Base-by-base conservation (phyloP, 371 early-diverging fungal species). In the Rhizopus stolonifer region DNA sequence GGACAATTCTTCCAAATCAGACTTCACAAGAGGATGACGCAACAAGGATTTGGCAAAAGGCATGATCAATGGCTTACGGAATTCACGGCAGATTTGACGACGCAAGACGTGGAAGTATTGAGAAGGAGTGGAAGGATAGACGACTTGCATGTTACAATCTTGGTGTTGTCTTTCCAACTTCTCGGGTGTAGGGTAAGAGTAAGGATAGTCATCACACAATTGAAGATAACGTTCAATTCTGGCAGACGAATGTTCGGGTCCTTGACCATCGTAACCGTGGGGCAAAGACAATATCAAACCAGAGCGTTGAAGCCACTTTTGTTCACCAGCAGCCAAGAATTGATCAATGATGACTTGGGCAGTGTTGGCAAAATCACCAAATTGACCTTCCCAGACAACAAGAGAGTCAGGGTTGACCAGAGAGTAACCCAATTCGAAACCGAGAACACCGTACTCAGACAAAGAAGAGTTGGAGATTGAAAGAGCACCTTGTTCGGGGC, bases 241-340 rank as follows among this genome's bases (percentile, higher is more conserved):
- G 32, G 92, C 84, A 21, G 92, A 91, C 25, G 94, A 93, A 79
- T 98, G 98, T 71, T 98, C 98, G 17, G 98, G 96, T 21, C 98
- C 98, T 74, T 92, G 93, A 49, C 98, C 98, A 69, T 98, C 98
- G 64, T 92, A 97, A 58, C 98, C 98, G 76, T 98, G 98, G 14
- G 98, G 98, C 48, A 98, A 79, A 36, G 93, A 80, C 79, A 96
- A 73, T 22, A 90, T 87, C 61, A 98, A 71, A 36, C 97, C 98
- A 22, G 93, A 88, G 60, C 94, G 90, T 76, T 93, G 90, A 51
- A 95, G 79, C 97, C 98, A 98, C 77, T 98, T 98, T 74, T 91
- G 90, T 74, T 98, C 98, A 54, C 96, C 98, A 45, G 92, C 81
- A 11, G 92, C 83, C 46, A 98, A 89, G 72, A 94, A 98, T 72